These are phyloP conservation scores for Spathaspora sp. DNA, from an alignment of 1,139 yeast genomes.

Conservation along the genomic window DNA sequence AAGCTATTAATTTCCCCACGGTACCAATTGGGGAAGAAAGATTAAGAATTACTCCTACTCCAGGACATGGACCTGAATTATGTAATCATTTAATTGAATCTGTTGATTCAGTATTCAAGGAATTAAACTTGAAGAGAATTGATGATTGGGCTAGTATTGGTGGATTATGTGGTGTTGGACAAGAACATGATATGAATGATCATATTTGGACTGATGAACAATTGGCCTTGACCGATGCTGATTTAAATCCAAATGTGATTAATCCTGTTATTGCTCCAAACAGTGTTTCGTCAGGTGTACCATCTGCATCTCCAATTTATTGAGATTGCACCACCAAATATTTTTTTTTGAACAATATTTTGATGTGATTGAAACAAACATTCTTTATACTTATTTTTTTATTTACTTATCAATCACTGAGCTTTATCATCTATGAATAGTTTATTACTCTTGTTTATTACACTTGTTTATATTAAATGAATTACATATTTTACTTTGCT, in stretches of 20 bases:
- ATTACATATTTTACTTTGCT: not conserved
- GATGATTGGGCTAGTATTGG: slow-evolving; percentile 77
- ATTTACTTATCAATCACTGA: not conserved
- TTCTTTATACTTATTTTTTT: not conserved
- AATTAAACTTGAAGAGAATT: slow-evolving; percentile 72
- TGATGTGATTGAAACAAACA: not conserved
- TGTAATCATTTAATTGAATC: slow-evolving; percentile 77
- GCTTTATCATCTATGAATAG: not conserved
- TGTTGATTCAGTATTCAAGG: slow-evolving; percentile 76
- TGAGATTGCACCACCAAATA: not conserved
- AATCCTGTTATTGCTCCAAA: slow-evolving; percentile 60
- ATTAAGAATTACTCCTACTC: slow-evolving; percentile 95
- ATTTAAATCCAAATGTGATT: slow-evolving; percentile 63
- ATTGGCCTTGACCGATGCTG: slow-evolving; percentile 57
- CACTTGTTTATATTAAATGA: not conserved
- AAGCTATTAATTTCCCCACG: slow-evolving; percentile 97
- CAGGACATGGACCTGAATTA: slow-evolving; percentile 82
- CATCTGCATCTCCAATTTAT: not conserved
- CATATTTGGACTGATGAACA: slow-evolving; percentile 87
- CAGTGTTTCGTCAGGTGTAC: slow-evolving; percentile 70
- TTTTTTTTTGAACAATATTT: not conserved
- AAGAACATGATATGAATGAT: slow-evolving; percentile 39
- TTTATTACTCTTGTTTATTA: not conserved
- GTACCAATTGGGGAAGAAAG: slow-evolving; percentile 96
- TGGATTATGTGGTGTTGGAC: slow-evolving; percentile 89